Conservation (phyloP, 2,329 filamentous ascomycete genomes). For the Ophiostoma ips region DNA sequence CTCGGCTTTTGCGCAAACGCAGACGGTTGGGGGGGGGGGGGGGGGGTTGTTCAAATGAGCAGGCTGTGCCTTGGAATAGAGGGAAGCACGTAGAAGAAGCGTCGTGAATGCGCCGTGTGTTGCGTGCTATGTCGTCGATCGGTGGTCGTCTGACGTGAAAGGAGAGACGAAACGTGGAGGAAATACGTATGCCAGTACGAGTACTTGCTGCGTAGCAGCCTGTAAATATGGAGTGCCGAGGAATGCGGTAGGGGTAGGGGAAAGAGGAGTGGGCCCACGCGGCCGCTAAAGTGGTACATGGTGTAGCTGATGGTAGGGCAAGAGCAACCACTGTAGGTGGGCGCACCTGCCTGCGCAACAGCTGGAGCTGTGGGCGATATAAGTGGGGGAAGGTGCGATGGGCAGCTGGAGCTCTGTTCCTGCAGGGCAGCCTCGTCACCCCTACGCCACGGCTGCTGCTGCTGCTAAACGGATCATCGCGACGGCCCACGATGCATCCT, state of each 20-base stretch:
- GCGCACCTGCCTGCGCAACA: slow-evolving; percentile 1
- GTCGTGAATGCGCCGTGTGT: background rate
- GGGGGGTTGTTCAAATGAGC: background rate
- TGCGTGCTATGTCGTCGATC: too few relatives aligned
- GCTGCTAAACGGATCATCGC: too few relatives aligned
- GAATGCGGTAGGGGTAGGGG: background rate
- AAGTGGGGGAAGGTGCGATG: slow-evolving; percentile 8
- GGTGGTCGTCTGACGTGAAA: background rate
- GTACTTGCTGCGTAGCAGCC: background rate
- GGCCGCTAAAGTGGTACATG: background rate
- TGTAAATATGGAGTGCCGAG: background rate
- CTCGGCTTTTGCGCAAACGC: background rate
- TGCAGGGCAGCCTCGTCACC: slow-evolving; percentile 12
- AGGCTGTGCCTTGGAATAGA: background rate
- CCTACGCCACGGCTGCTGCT: background rate
- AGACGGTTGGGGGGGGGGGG: background rate
- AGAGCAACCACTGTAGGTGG: background rate
- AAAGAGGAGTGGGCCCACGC: background rate
- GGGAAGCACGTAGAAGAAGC: background rate
- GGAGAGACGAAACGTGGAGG: slow-evolving; percentile 6
- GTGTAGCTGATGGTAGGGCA: background rate
- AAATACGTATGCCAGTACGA: slow-evolving; percentile 7
- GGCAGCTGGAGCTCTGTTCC: slow-evolving; percentile 3
- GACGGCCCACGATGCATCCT: too few relatives aligned
- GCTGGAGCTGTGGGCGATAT: background rate